Base-by-base conservation (phyloP, 2,329 filamentous ascomycete genomes). In the Periconia sp. region DNA sequence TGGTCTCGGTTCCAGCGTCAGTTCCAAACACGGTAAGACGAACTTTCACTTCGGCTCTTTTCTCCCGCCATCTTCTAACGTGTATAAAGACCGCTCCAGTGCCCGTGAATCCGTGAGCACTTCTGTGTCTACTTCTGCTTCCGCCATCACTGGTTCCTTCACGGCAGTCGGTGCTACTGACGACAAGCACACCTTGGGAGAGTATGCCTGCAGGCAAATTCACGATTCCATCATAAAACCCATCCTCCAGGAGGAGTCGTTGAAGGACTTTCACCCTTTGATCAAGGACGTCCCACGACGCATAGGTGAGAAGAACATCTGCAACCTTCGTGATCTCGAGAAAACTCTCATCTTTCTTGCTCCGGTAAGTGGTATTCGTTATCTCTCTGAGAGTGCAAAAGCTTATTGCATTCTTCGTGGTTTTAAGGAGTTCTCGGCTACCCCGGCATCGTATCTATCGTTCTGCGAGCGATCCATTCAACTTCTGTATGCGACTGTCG, bases 381-480 rank as follows among this genome's bases (percentile, higher is more conserved):
- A 69, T 70, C 65, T 77, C 72, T 80, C 72, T 82, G 77, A 68
- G 55, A 82, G 82, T 81, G 81, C 82, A 83, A 86, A 87, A 82
- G 83, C 83, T 85, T 78, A 82, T 85, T 85, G 81, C 81, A 80
- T 78, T 77, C 70, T 75, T 75, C 72, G 66, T 71, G 76, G 76
- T 68, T 81, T 81, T 83, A 92, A 93, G 89, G 90, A 84, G 83
- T 85, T 82, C 79, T 80, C 82, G 57, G 73, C 77, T 62, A 80
- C 91, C 74, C 88, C 89, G 76, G 79, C 82, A 65, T 85, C 87
- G 69, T 97, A 95, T 78, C 85, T 92, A 73, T 85, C 87, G 68
- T 97, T 97, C 78, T 95, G 91, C 82, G 85, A 95, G 73, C 90
- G 89, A 68, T 93, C 92, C 60, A 91, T 97, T 73, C 87, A 86